These are phyloP conservation scores for Margaritispora aquatica DNA, from an alignment of 495 filamentous ascomycete species.

Conservation along the genomic window DNA sequence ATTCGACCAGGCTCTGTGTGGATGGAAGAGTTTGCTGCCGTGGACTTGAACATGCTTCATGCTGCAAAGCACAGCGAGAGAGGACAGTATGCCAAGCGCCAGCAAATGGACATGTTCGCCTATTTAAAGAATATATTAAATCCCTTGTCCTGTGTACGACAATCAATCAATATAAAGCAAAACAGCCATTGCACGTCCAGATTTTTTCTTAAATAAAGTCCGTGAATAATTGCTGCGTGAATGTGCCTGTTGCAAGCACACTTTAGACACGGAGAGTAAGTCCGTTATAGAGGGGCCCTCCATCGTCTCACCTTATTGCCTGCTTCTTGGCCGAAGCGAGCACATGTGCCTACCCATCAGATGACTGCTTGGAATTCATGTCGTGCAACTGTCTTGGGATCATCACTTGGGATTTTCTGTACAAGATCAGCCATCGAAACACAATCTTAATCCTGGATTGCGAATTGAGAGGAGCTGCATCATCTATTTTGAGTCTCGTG, in stretches of 20 bases:
- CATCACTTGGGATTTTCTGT: not conserved
- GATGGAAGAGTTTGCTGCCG: not conserved
- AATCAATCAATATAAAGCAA: too few relatives aligned
- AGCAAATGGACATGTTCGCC: too few relatives aligned
- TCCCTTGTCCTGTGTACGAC: too few relatives aligned
- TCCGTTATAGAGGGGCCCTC: not conserved
- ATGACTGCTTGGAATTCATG: conserved; percentile 8
- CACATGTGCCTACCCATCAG: conserved; percentile 7
- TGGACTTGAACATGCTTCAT: too few relatives aligned
- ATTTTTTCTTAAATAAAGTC: too few relatives aligned
- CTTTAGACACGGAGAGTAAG: too few relatives aligned
- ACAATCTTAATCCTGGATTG: not conserved
- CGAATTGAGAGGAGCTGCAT: not conserved
- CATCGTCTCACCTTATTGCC: not conserved
- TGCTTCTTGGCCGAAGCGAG: not conserved
- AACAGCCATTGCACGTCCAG: too few relatives aligned
- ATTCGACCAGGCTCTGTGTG: not conserved
- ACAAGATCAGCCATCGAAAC: conserved; percentile 3
- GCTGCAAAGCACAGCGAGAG: too few relatives aligned
- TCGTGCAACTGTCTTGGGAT: conserved; percentile 8
- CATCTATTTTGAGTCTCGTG: not conserved
- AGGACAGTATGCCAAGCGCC: too few relatives aligned
- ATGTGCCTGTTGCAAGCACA: too few relatives aligned
- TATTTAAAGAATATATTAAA: too few relatives aligned
- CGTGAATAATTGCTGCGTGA: too few relatives aligned